Percentiles rank a stretch among this genome's conserved stretches.
Conservation (phyloP, 768 basidiomycete genomes). For the Suillus americanus region DNA sequence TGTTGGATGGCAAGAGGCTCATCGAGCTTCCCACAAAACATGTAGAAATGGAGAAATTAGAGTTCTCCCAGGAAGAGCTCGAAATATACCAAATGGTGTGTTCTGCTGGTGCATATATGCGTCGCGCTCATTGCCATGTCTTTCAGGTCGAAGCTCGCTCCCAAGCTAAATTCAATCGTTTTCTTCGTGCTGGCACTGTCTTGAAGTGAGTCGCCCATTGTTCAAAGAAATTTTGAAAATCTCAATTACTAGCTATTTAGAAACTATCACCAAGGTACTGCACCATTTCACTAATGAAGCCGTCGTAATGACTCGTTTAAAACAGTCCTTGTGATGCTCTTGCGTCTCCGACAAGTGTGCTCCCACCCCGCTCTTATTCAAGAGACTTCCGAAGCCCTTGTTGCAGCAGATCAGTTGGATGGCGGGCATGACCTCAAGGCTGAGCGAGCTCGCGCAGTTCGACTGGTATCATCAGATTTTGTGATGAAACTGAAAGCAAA, state of each 20-base stretch:
- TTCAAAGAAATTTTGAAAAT: not conserved
- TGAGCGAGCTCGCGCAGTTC: conserved; percentile 46
- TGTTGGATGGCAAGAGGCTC: conserved; percentile 66
- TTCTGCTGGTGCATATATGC: not conserved
- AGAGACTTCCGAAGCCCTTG: conserved; percentile 48
- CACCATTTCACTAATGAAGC: conserved; percentile 23
- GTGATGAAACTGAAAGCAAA: conserved; percentile 49
- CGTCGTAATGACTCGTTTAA: not conserved
- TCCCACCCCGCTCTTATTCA: conserved; percentile 68
- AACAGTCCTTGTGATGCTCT: conserved; percentile 43
- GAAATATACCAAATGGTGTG: conserved; percentile 59
- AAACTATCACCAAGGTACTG: conserved; percentile 56
- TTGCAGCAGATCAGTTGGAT: conserved; percentile 39
- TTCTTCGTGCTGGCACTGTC: conserved; percentile 60
- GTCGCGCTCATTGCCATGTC: not conserved
- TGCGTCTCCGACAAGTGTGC: conserved; percentile 66
- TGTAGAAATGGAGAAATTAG: conserved; percentile 48
- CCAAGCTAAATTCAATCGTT: conserved; percentile 66
- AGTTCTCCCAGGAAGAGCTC: conserved; percentile 61
- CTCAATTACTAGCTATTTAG: conserved; percentile 22
- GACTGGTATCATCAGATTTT: conserved; percentile 46
- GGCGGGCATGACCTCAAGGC: conserved; percentile 31
- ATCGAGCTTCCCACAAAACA: conserved; percentile 62
- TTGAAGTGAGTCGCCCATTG: conserved; percentile 46
- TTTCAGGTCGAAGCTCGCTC: conserved; percentile 49